Percentiles rank a stretch among this genome's conserved stretches.
These are phyloP conservation scores for Coniophora puteana DNA, from an alignment of 1,284 basidiomycete species.

Conservation along the genomic window DNA sequence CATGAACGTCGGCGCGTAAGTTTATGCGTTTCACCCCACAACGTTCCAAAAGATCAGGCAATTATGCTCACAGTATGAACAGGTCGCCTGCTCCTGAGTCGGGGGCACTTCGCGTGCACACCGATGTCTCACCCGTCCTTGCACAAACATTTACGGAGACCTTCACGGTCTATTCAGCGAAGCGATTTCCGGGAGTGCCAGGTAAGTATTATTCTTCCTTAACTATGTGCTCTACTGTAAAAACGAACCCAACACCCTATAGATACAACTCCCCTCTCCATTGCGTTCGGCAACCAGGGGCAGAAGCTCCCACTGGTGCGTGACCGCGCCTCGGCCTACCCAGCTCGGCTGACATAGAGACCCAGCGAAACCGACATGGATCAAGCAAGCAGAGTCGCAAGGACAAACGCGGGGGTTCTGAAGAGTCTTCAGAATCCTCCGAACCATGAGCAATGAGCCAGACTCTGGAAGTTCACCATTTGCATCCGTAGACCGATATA, in stretches of 20 bases:
- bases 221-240: conserved; percentile 10
- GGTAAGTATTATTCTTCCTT: conserved; percentile 43
- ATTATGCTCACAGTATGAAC: conserved; percentile 20
- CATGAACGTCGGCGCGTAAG: conserved; percentile 85
- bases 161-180: conserved; percentile 90
- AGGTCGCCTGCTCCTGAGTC: conserved; percentile 72
- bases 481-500: conserved; percentile 18
- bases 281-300: conserved; percentile 88
- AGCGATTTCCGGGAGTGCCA: conserved; percentile 90
- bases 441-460: background rate
- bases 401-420: conserved; percentile 37
- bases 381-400: conserved; percentile 52
- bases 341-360: conserved; percentile 21
- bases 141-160: conserved; percentile 84
- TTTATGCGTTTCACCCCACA: conserved; percentile 15
- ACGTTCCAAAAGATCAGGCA: conserved; percentile 14
- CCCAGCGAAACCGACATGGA: conserved; percentile 67
- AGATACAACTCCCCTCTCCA: conserved; percentile 88
- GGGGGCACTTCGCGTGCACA: conserved; percentile 62
- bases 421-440: too few species aligned
- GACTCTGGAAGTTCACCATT: background rate
- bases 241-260: conserved; percentile 12
- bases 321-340: conserved; percentile 26
- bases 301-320: conserved; percentile 85
- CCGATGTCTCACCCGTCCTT: conserved; percentile 64